Conservation (phyloP, 208 protist genomes). For the Acanthamoeba quina region DNA sequence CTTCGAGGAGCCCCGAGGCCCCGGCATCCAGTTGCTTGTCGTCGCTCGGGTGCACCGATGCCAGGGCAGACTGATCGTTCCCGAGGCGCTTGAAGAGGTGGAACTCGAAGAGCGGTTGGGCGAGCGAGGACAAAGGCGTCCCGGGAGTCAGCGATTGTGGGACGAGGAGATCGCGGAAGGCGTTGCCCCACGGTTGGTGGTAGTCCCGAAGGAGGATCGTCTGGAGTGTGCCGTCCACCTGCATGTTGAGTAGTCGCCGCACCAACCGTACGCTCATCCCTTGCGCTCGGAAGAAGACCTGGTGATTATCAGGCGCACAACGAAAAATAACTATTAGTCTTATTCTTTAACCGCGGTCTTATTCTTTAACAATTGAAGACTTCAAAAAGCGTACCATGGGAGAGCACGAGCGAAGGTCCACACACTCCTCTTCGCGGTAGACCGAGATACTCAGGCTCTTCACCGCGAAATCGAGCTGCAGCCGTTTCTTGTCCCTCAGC, state of each 20-base stretch:
- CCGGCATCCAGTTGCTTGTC: neutral
- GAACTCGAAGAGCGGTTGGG: constrained; percentile 16
- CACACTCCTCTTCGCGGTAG: neutral
- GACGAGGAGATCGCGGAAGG: constrained; percentile 47
- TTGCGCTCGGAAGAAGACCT: constrained; percentile 44
- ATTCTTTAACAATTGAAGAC: no score
- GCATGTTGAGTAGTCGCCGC: neutral
- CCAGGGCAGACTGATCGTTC: neutral
- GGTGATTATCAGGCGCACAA: neutral
- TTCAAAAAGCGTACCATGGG: constrained; percentile 8
- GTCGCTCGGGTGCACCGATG: neutral
- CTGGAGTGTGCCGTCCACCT: constrained; percentile 4
- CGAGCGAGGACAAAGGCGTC: neutral
- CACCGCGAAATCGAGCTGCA: constrained; percentile 15
- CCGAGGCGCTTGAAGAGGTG: neutral
- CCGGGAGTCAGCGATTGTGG: constrained; percentile 14
- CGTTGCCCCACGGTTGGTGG: constrained; percentile 18
- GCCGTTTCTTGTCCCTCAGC: neutral
- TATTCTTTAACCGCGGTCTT: no score
- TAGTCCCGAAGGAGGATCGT: constrained; percentile 19
- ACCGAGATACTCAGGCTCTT: neutral
- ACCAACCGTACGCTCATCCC: constrained; percentile 37
- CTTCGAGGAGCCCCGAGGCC: neutral
- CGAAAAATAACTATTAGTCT: neutral
- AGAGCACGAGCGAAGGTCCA: neutral